Evolutionary conservation across 1,284 basidiomycete species (phyloP), one percentile per base, ranked within the genome.

Genomic region (Apiotrichum laibachii): DNA sequence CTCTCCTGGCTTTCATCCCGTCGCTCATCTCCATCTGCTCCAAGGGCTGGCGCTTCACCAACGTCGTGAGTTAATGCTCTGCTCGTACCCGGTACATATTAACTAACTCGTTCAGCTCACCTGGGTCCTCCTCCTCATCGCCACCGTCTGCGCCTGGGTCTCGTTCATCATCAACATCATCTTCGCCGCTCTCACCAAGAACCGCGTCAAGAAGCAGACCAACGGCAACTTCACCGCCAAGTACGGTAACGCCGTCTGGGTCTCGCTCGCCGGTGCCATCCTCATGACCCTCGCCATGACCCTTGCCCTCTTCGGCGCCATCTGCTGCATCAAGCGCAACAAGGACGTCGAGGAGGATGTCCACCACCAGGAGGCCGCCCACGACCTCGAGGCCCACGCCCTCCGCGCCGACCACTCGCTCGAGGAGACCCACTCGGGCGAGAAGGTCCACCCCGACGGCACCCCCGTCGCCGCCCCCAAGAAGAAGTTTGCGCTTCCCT

Each of bases 291-390:
- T 52, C 22, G 55, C 55, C 44, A 57, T 52, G 50, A 43, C 31
- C 11, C 35, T 57, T 18, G 55, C 55, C n/a, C 55, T 57, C 35
- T 57, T 57, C 37, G 55, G 55, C 50, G 16, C 55, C 35, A 52
- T 50, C 55, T 57, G 55, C 55, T 57, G 55, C 55, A 34, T 57
- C 55, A 57, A 57, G 55, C 45, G 18, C 34, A 40, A 52, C 19
- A 39, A 47, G 35, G 35, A 39, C 13, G 50, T 22, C 35, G 45
- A 51, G 35, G 26, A 26, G 35, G 37, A 10, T 19, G 19, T 35
- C 16, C 10, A n/a, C 48, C n/a, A n/a, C n/a, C n/a, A n/a, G n/a
- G 19, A 12, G 22, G 33, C 33, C 31, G 19, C 26, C 22, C 50
- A 52, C 55, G 55, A 57, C 55, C 21, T 57, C 26, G 55, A 57